These are phyloP conservation scores for Candida khao-thaluensis DNA, from an alignment of 805 yeast genomes.

Conservation along the genomic window DNA sequence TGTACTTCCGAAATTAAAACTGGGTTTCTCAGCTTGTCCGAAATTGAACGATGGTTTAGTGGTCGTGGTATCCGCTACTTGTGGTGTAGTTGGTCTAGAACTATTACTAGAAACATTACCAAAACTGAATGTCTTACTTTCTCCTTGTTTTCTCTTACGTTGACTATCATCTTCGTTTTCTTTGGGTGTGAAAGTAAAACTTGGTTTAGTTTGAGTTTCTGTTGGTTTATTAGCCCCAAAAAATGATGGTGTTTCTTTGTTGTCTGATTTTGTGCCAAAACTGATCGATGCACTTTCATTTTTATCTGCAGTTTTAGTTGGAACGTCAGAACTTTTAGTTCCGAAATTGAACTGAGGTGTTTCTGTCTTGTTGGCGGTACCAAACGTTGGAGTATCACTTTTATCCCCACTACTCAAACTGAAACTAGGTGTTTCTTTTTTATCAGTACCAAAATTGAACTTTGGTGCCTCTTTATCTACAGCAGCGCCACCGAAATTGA, in stretches of 20 bases:
- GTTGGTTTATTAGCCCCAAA: background rate
- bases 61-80: background rate
- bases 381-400: too few relatives aligned
- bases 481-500: slow-evolving; percentile 9
- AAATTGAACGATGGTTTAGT: slow-evolving; percentile 10
- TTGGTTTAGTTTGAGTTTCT: too few relatives aligned
- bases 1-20: slow-evolving; percentile 9
- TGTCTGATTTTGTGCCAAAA: too few relatives aligned
- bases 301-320: too few relatives aligned
- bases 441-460: slow-evolving; percentile 14
- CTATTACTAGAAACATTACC: slow-evolving; percentile 6
- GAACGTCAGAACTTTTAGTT: too few relatives aligned
- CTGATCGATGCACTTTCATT: too few relatives aligned
- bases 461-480: slow-evolving; percentile 10
- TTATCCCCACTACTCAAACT: background rate
- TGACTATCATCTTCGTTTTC: slow-evolving; percentile 5
- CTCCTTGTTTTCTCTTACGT: slow-evolving; percentile 8
- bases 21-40: slow-evolving; percentile 9
- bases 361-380: slow-evolving; percentile 10
- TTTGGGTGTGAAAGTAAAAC: slow-evolving; percentile 1
- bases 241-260: too few relatives aligned
- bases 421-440: background rate
- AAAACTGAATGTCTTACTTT: background rate
- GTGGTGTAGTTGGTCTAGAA: slow-evolving; percentile 3
- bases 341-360: slow-evolving; percentile 10